Base-by-base conservation (phyloP, 805 yeast genomes). In the Metschnikowia orientalis region DNA sequence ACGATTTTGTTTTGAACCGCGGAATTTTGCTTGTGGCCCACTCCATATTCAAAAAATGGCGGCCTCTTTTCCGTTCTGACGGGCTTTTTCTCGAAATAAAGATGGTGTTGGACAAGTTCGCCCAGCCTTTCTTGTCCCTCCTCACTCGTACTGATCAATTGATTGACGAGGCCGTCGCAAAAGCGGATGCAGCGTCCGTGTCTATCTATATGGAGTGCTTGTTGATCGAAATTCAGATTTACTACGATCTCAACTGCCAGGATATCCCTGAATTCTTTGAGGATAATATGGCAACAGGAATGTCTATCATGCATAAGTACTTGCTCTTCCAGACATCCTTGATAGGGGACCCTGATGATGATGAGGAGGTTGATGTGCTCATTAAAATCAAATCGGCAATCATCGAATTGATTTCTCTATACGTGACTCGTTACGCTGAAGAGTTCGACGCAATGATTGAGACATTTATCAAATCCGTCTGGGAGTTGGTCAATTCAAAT, bases 251-350 rank as follows among this genome's bases (percentile, higher is more conserved):
- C 51, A 92, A 92, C 57, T 90, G 97, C 60, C 98, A 94, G 62
- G 99, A 92, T 60, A 81, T 92, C 34, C 98, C 99, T 1, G 98
- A 89, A 59, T 92, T 90, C 54, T 92, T 92, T 55, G 99, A 94
- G 61, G 97, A 92, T 60, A 75, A 92, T 55, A 62, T 92, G 57
- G 63, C 70, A 24, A 64, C 61, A 11, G 88, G 94, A 34, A 85
- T 94, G 92, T 68, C 69, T 4, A 73, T 89, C 18, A 67, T 89
- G 46, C 94, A 87, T 55, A 84, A 83, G 59, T 90, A 89, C 55
- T 67, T 92, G 37, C 61, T 70, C 24, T 86, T 78, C 52, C 53
- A 65, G 10, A 78, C 79, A 37, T 63, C 72, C 0, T 42, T 78
- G 31, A 57, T 83, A 4, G 76, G 68, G 12, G 76, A 76, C 31